Percentiles rank a stretch among this genome's conserved stretches.
Evolutionary conservation across 495 filamentous ascomycete genomes (phyloP).

Genomic region (Choiromyces venosus): DNA sequence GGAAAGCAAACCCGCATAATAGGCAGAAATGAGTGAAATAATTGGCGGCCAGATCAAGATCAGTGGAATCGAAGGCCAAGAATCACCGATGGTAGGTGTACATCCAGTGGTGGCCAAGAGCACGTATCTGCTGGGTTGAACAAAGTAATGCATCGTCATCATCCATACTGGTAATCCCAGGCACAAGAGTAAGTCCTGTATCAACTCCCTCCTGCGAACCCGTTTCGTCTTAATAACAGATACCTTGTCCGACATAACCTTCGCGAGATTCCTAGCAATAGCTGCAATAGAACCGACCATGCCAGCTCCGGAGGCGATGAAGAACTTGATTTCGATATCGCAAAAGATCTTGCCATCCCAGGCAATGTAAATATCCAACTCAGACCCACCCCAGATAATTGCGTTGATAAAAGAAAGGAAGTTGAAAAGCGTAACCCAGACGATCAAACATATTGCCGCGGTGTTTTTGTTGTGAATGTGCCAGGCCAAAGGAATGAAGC

Average conservation of each 20-base stretch:
- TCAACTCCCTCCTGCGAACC: slow-evolving; percentile 51
- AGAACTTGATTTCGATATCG: slow-evolving; percentile 71
- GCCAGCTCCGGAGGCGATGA: slow-evolving; percentile 59
- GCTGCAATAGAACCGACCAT: slow-evolving; percentile 57
- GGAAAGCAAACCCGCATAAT: slow-evolving; percentile 63
- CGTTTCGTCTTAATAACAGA: slow-evolving; percentile 51
- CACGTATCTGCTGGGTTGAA: slow-evolving; percentile 65
- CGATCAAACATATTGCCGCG: slow-evolving; percentile 57
- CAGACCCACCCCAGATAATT: slow-evolving; percentile 72
- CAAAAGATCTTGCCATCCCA: slow-evolving; percentile 73
- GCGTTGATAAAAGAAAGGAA: slow-evolving; percentile 67
- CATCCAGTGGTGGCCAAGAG: slow-evolving; percentile 73
- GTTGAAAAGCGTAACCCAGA: slow-evolving; percentile 61
- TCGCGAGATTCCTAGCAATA: slow-evolving; percentile 70
- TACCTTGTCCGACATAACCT: slow-evolving; percentile 61
- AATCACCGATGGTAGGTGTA: slow-evolving; percentile 56
- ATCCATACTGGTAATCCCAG: slow-evolving; percentile 61
- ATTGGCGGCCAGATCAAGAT: slow-evolving; percentile 62
- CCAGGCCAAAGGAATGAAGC: slow-evolving; percentile 34
- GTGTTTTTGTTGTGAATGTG: slow-evolving; percentile 55
- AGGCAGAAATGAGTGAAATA: slow-evolving; percentile 57
- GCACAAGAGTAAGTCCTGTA: slow-evolving; percentile 63
- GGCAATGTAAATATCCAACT: slow-evolving; percentile 54
- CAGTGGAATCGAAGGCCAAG: slow-evolving; percentile 65
- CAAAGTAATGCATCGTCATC: slow-evolving; percentile 62